Percentiles rank a stretch among this genome's conserved stretches.
Evolutionary conservation across 179 eudicot species (phyloP).

Genomic region (Silene coronaria): DNA sequence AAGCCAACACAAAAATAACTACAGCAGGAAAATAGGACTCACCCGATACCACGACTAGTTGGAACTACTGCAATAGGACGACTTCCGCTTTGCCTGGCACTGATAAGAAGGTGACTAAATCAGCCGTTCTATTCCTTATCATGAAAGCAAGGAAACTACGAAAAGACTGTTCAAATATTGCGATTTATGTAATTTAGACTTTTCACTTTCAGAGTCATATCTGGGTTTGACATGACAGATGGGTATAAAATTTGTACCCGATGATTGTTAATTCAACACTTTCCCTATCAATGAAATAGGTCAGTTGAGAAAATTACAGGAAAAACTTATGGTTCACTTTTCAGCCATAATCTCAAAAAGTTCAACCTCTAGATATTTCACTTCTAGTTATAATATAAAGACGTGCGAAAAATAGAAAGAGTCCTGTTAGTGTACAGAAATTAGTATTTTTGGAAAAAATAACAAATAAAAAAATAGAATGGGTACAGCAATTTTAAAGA

Average conservation of each 20-base stretch:
- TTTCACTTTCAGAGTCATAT: neutral
- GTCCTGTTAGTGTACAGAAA: too few species aligned
- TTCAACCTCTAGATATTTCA: too few species aligned
- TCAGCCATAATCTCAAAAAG: too few species aligned
- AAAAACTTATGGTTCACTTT: too few species aligned
- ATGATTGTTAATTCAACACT: neutral
- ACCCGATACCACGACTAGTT: constrained; percentile 33
- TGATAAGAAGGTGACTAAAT: neutral
- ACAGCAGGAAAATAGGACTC: constrained; percentile 12
- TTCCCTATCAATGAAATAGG: too few species aligned
- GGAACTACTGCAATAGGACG: constrained; percentile 40
- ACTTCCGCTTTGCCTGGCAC: constrained; percentile 51
- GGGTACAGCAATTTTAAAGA: neutral
- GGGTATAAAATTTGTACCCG: neutral
- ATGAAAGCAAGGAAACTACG: neutral
- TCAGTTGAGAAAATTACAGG: too few species aligned
- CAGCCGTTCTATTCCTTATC: neutral
- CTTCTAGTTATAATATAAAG: too few species aligned
- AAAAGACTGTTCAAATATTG: neutral
- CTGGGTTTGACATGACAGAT: neutral
- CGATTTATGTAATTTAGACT: neutral
- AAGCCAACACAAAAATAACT: neutral
- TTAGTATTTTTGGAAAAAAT: too few species aligned
- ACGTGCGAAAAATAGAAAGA: too few species aligned
- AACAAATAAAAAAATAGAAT: too few species aligned